Percentiles rank a stretch among this genome's conserved stretches.
Evolutionary conservation across 2,329 filamentous ascomycete genomes (phyloP).

Genomic region (Calonectria hongkongensis): DNA sequence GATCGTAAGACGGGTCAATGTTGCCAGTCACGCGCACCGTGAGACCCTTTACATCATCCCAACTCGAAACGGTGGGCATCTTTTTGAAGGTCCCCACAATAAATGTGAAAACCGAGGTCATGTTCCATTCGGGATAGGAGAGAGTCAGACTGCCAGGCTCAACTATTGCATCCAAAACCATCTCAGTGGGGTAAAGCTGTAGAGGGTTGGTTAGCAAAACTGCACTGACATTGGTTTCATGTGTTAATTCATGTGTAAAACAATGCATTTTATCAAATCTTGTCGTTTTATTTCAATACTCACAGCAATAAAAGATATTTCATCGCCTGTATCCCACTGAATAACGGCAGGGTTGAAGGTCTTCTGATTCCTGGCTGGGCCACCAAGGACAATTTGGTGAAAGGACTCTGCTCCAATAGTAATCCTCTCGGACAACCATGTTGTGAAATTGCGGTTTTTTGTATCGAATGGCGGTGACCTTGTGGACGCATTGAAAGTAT

Average conservation of each 20-base stretch:
- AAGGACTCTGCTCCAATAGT: conserved; percentile 78
- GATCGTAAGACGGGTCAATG: conserved; percentile 61
- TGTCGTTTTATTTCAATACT: conserved; percentile 18
- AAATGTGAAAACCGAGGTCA: conserved; percentile 70
- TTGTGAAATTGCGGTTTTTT: conserved; percentile 74
- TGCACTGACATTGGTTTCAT: no score
- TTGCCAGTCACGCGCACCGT: conserved; percentile 67
- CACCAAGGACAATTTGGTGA: conserved; percentile 73
- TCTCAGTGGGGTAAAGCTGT: conserved; percentile 62
- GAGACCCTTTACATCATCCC: conserved; percentile 70
- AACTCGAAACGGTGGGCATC: conserved; percentile 65
- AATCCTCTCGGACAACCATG: conserved; percentile 73
- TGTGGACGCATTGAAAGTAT: conserved; percentile 70
- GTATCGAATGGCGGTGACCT: conserved; percentile 76
- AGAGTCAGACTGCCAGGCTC: conserved; percentile 63
- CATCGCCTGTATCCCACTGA: conserved; percentile 72
- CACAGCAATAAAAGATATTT: conserved; percentile 57
- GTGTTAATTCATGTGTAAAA: no score
- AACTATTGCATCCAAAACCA: conserved; percentile 42
- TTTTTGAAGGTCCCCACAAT: conserved; percentile 67
- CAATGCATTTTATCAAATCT: no score
- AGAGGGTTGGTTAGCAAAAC: conserved; percentile 58
- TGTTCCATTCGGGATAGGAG: conserved; percentile 72
- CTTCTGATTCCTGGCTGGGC: conserved; percentile 68
- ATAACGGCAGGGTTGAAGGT: conserved; percentile 76